phyloP scores from a whole-genome alignment of 2,329 filamentous ascomycete genomes.

The Nothophoma quercina region DNA sequence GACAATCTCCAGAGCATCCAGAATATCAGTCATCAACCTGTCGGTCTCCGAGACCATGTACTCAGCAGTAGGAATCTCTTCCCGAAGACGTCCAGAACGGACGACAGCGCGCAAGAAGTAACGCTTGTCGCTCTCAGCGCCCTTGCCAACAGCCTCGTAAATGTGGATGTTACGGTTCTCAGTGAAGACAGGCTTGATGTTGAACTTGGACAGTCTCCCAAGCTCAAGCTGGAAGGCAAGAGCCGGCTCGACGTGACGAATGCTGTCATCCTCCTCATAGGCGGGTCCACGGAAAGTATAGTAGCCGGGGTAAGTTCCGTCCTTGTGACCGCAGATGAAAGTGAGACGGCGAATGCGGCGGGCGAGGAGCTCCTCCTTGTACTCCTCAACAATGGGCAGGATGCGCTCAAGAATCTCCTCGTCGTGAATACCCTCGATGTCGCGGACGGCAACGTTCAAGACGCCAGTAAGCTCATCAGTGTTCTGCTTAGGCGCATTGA shows the following conservation, averaged over 20 bases:
- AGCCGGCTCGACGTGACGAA: constrained; percentile 95
- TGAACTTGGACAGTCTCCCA: constrained; percentile 91
- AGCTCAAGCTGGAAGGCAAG: constrained; percentile 99
- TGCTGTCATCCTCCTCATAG: constrained; percentile 91
- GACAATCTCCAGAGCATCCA: constrained; percentile 97
- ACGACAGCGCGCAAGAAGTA: constrained; percentile 98
- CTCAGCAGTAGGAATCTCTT: constrained; percentile 98
- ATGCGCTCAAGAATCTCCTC: constrained; percentile 81
- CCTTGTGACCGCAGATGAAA: constrained; percentile 94
- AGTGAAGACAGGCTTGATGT: constrained; percentile 97
- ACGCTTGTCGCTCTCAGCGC: constrained; percentile 93
- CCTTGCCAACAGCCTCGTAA: constrained; percentile 95
- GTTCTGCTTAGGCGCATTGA: constrained; percentile 56
- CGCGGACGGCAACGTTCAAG: constrained; percentile 88
- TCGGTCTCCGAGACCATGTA: constrained; percentile 98
- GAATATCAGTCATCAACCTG: constrained; percentile 94
- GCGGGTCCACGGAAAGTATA: constrained; percentile 95
- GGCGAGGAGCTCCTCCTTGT: constrained; percentile 82
- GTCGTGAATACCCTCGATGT: constrained; percentile 85
- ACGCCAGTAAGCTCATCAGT: constrained; percentile 88
- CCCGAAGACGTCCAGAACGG: constrained; percentile 88
- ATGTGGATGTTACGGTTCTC: constrained; percentile 99
- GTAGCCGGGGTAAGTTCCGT: constrained; percentile 95
- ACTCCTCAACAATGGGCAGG: constrained; percentile 75
- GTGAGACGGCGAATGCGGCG: constrained; percentile 88